Evolutionary conservation across 352 stramenopile genomes (phyloP).

Genomic region (Pythium coloratum): DNA sequence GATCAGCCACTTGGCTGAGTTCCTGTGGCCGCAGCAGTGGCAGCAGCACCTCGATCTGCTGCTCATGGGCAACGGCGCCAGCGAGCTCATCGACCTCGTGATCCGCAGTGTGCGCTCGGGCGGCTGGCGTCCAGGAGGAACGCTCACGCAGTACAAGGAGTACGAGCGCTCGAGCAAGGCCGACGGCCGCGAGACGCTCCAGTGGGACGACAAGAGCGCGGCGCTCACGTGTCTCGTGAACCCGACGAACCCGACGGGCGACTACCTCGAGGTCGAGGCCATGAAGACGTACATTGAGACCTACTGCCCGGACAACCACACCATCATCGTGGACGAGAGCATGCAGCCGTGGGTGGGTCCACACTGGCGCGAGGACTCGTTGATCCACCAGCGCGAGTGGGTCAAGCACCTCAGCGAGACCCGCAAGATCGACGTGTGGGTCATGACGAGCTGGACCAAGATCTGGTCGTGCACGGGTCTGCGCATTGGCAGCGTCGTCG

Average conservation of each 20-base stretch:
- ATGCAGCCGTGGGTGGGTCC: conserved; percentile 91
- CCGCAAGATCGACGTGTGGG: conserved; percentile 85
- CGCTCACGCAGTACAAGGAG: conserved; percentile 85
- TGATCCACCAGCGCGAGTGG: conserved; percentile 89
- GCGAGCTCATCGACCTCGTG: conserved; percentile 86
- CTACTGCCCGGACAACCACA: conserved; percentile 82
- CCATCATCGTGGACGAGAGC: conserved; percentile 91
- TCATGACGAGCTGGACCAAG: conserved; percentile 93
- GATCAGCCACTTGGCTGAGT: conserved; percentile 85
- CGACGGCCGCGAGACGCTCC: conserved; percentile 73
- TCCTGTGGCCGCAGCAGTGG: conserved; percentile 73
- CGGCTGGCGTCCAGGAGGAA: conserved; percentile 73
- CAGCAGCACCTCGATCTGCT: conserved; percentile 64
- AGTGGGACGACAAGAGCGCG: conserved; percentile 69
- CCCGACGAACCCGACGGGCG: conserved; percentile 89
- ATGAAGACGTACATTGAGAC: conserved; percentile 90
- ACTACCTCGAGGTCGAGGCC: conserved; percentile 79
- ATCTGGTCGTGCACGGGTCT: conserved; percentile 92
- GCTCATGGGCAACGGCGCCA: conserved; percentile 84
- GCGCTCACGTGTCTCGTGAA: conserved; percentile 88
- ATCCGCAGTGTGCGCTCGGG: conserved; percentile 78
- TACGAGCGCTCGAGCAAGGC: conserved; percentile 86
- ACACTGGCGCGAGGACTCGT: conserved; percentile 79
- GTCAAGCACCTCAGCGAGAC: conserved; percentile 69
- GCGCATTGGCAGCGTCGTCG: conserved; percentile 86